These are phyloP conservation scores for Xylariaceae sp. DNA, from an alignment of 2,329 filamentous ascomycete genomes.

Conservation along the genomic window DNA sequence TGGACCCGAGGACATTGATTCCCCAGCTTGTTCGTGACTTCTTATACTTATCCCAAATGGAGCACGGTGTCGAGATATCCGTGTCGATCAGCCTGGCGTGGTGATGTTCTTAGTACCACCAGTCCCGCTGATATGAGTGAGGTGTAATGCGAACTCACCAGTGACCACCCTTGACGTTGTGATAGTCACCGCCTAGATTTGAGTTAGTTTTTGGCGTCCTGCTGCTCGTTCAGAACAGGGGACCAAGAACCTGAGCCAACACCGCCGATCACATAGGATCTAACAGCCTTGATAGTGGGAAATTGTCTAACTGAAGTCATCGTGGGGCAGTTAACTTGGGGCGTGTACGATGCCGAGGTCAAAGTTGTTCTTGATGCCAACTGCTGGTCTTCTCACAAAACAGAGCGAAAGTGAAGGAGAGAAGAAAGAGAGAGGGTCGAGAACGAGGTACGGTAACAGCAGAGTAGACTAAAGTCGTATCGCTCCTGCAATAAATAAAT, in stretches of 20 bases:
- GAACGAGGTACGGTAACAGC: slow-evolving; percentile 9
- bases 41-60: slow-evolving; percentile 84
- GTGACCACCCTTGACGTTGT: slow-evolving; percentile 81
- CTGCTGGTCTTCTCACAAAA: neutral
- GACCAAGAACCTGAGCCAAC: slow-evolving; percentile 52
- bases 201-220: slow-evolving; percentile 9
- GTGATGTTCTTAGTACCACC: slow-evolving; percentile 18
- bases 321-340: neutral
- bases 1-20: slow-evolving; percentile 92
- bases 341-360: neutral
- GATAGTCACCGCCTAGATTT: slow-evolving; percentile 77
- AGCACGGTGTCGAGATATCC: slow-evolving; percentile 91
- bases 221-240: neutral
- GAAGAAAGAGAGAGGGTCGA: neutral
- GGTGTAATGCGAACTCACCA: slow-evolving; percentile 51
- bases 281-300: slow-evolving; percentile 74
- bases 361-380: neutral
- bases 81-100: slow-evolving; percentile 81
- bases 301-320: slow-evolving; percentile 61
- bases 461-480: neutral
- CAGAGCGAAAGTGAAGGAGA: neutral
- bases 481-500: neutral
- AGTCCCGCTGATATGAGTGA: neutral
- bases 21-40: slow-evolving; percentile 90
- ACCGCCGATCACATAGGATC: slow-evolving; percentile 72